Conservation (phyloP, 2,329 filamentous ascomycete species). For the Colletotrichum eleusines region DNA sequence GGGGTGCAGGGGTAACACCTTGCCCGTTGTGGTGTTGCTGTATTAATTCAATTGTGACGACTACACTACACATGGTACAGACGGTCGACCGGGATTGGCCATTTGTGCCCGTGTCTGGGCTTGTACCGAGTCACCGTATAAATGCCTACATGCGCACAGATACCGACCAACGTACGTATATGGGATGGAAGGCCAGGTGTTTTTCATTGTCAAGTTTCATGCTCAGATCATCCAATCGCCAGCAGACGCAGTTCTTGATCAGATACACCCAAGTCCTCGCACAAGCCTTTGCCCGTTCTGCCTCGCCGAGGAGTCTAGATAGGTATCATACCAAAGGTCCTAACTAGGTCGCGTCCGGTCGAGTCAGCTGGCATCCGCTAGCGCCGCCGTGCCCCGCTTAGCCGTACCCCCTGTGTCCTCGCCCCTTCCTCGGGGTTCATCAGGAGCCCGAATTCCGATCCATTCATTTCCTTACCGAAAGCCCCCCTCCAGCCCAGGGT, state of each 20-base stretch:
- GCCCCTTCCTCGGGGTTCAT: constrained; percentile 24
- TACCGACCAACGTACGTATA: background rate
- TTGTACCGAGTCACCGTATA: too few species aligned
- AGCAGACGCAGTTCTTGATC: background rate
- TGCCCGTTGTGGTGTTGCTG: background rate
- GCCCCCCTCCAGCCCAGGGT: background rate
- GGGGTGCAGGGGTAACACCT: background rate
- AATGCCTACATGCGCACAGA: too few species aligned
- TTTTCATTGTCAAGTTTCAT: constrained; percentile 14
- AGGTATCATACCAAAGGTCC: too few species aligned
- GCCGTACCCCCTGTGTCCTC: background rate
- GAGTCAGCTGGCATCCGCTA: constrained; percentile 27
- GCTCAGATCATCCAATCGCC: background rate
- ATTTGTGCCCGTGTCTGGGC: background rate
- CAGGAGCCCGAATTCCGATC: constrained; percentile 35
- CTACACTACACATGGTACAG: background rate
- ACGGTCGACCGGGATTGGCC: background rate
- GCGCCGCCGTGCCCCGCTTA: constrained; percentile 23
- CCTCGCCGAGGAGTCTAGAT: constrained; percentile 13
- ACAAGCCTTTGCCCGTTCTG: constrained; percentile 20
- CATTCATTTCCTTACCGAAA: constrained; percentile 23
- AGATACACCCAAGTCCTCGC: background rate
- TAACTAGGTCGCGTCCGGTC: too few species aligned
- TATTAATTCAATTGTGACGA: background rate
- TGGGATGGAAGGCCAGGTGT: background rate